phyloP scores from a whole-genome alignment of 768 basidiomycete genomes.

The Favolaschia claudopus region DNA sequence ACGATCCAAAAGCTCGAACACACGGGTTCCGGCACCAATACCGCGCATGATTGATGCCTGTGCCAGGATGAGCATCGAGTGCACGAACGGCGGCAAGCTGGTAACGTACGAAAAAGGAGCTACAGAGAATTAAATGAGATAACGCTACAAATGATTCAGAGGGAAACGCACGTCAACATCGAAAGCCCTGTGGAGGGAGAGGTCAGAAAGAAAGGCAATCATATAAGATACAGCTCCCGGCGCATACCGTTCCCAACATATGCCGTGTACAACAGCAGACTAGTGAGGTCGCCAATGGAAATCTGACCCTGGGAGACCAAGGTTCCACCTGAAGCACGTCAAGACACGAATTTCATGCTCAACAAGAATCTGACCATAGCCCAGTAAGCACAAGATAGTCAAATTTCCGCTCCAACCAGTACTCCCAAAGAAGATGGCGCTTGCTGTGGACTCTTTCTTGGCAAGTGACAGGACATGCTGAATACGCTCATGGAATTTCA shows the following conservation, averaged over 20 bases:
- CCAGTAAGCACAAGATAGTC: constrained; percentile 85
- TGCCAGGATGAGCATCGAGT: constrained; percentile 16
- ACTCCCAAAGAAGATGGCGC: constrained; percentile 91
- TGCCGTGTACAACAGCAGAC: constrained; percentile 88
- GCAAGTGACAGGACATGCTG: constrained; percentile 75
- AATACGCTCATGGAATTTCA: constrained; percentile 75
- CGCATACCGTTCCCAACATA: constrained; percentile 83
- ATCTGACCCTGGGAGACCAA: constrained; percentile 90
- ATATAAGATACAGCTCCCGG: background rate
- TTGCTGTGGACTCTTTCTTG: constrained; percentile 87
- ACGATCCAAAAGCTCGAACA: constrained; percentile 93
- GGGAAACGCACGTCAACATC: constrained; percentile 71
- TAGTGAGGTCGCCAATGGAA: constrained; percentile 91
- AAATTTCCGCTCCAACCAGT: constrained; percentile 95
- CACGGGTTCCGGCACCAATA: constrained; percentile 89
- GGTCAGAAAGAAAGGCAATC: background rate
- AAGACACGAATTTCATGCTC: background rate
- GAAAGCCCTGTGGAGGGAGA: constrained; percentile 34
- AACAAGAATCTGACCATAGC: constrained; percentile 71
- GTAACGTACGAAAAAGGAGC: constrained; percentile 58
- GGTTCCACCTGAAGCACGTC: constrained; percentile 70
- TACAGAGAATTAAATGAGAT: constrained; percentile 30
- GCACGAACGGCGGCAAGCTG: constrained; percentile 44
- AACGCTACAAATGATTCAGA: background rate
- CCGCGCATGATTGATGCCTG: constrained; percentile 96